These are phyloP conservation scores for Chrysanthemum seticuspe DNA, from an alignment of 129 eudicot genomes.

Conservation along the genomic window DNA sequence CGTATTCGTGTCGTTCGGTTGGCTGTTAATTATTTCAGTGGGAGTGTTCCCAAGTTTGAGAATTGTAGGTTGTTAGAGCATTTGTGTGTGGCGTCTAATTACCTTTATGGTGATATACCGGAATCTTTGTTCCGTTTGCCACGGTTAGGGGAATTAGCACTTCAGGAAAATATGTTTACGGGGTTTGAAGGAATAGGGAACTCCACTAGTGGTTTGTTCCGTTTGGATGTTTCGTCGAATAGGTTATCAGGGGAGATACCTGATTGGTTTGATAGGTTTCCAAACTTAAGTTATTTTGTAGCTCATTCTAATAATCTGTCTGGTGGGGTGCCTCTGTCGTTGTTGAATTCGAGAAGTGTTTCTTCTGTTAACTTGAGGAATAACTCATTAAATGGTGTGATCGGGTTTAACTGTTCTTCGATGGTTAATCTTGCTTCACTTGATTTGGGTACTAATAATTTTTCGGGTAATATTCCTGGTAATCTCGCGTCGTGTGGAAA, in stretches of 20 bases:
- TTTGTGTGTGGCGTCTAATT: too few species aligned
- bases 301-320: constrained; percentile 48
- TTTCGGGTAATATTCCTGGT: constrained; percentile 46
- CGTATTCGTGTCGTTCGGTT: too few species aligned
- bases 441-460: constrained; percentile 46
- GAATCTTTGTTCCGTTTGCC: too few species aligned
- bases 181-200: constrained; percentile 14
- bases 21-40: too few species aligned
- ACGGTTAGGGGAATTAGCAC: too few species aligned
- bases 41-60: too few species aligned
- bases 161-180: too few species aligned
- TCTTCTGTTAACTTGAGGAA: constrained; percentile 46
- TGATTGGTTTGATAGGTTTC: constrained; percentile 46
- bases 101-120: too few species aligned
- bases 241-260: constrained; percentile 48
- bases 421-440: constrained; percentile 54
- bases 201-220: constrained; percentile 36
- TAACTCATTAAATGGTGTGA: constrained; percentile 43
- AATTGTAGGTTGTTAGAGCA: too few species aligned
- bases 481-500: constrained; percentile 40
- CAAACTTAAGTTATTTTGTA: constrained; percentile 31
- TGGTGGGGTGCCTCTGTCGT: constrained; percentile 51
- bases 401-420: constrained; percentile 48
- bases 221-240: constrained; percentile 51
- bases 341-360: constrained; percentile 47